Evolutionary conservation across 192 early-diverging fungal species (phyloP).

Genomic region (Dissophora globulifera): DNA sequence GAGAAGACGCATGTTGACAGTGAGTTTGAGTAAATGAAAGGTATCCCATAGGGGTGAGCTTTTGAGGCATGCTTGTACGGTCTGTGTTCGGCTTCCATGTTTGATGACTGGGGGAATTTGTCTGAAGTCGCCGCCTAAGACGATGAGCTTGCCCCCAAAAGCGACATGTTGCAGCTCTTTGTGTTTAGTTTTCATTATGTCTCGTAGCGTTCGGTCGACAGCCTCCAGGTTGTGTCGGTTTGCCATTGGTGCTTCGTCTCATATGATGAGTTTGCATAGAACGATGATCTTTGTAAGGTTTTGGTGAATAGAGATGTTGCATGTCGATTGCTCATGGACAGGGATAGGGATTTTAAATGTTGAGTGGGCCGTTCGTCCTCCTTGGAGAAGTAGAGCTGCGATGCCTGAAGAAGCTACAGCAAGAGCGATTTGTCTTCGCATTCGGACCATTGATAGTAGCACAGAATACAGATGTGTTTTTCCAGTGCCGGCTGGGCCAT

Average conservation of each 20-base stretch:
- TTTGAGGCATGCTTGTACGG: constrained; percentile 32
- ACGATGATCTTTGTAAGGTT: constrained; percentile 8
- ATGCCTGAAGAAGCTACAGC: constrained; percentile 52
- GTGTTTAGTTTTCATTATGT: constrained; percentile 10
- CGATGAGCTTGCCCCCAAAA: constrained; percentile 37
- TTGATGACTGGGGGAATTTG: constrained; percentile 40
- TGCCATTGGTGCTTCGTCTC: constrained; percentile 54
- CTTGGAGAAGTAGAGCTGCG: constrained; percentile 38
- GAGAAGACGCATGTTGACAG: constrained; percentile 22
- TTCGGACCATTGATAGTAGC: constrained; percentile 11
- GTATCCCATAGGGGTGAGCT: constrained; percentile 15
- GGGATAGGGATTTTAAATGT: constrained; percentile 43
- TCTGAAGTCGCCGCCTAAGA: constrained; percentile 48
- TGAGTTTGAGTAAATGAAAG: background rate
- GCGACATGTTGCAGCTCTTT: background rate
- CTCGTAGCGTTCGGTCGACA: constrained; percentile 18
- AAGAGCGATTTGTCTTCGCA: constrained; percentile 12
- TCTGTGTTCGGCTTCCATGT: constrained; percentile 9
- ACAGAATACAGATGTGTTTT: constrained; percentile 25
- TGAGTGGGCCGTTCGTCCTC: constrained; percentile 45
- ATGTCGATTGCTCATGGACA: constrained; percentile 25
- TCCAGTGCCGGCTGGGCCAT: constrained; percentile 23
- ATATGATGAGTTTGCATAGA: constrained; percentile 37
- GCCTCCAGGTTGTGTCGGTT: constrained; percentile 21
- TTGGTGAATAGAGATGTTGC: constrained; percentile 5